Conservation (phyloP, 2,329 filamentous ascomycete species). For the Trichoderma atrobrunneum region DNA sequence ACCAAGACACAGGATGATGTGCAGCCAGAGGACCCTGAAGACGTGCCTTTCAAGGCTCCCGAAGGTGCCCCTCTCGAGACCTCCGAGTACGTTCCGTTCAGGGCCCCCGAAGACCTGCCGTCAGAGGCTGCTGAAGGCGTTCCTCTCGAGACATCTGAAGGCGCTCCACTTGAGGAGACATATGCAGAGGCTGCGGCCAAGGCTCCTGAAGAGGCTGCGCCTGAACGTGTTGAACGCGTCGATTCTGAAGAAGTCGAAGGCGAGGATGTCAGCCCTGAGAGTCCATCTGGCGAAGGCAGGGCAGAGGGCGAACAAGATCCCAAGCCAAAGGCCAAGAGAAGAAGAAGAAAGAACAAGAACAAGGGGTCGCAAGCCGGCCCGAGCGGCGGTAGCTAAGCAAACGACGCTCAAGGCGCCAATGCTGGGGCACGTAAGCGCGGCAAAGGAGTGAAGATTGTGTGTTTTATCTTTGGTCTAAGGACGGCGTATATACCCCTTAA, state of each 20-base stretch:
- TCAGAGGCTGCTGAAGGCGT: not conserved
- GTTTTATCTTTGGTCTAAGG: slow-evolving; percentile 11
- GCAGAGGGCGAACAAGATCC: slow-evolving; percentile 6
- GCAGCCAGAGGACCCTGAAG: not conserved
- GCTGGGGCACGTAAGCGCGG: not conserved
- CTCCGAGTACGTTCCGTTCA: not conserved
- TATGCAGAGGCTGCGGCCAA: not conserved
- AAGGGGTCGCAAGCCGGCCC: slow-evolving; percentile 18
- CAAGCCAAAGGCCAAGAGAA: slow-evolving; percentile 20
- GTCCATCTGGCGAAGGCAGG: not conserved
- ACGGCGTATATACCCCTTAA: slow-evolving; percentile 1
- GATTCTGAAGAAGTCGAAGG: slow-evolving; percentile 2
- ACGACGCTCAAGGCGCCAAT: not conserved
- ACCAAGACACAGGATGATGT: not conserved
- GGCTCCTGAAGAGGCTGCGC: not conserved
- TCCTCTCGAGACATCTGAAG: not conserved
- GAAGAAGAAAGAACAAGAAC: slow-evolving; percentile 22
- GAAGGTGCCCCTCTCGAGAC: not conserved
- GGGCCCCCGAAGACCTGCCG: not conserved
- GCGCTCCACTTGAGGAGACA: not conserved
- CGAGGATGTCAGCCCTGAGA: not conserved
- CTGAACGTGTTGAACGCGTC: slow-evolving; percentile 2
- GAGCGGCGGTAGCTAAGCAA: slow-evolving; percentile 14
- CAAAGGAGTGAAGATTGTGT: slow-evolving; percentile 10
- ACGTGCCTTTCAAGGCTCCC: not conserved